Base-by-base conservation (phyloP, 805 yeast genomes). In the Tetrapisispora arboricola region DNA sequence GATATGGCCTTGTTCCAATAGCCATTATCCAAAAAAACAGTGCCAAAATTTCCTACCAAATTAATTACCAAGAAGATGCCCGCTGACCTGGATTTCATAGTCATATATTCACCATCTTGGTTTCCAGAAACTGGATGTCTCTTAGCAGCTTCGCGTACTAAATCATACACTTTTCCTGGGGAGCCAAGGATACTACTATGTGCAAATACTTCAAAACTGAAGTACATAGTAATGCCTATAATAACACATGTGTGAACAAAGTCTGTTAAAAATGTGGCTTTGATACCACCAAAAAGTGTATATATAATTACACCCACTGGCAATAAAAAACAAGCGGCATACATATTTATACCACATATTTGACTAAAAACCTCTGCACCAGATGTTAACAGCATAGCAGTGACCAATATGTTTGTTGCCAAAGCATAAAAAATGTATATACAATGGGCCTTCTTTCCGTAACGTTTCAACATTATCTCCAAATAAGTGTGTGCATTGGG, bases 401-500 rank as follows among this genome's bases (percentile, higher is more conserved):
- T 85, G 44, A 88, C 96, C 46, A 88, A 69, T 45, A 88, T 76
- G 58, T 88, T 88, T 27, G 95, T 85, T 6, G 88, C 88, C 41
- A 85, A 64, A 1, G 92, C 96, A 66, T 84, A 87, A 59, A 80
- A 79, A 58, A 84, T 67, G 59, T 68, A 83, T 6, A 79, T 76
- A 20, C 63, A 62, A 57, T 88, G 96, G 6, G 88, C 80, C 16
- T 63, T 51, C n/a, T 71, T 65, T 16, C 96, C 96, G 55, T 84
- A 88, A 46, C 97, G 71, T 0, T 77, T 80, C 50, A 73, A 77
- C 49, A 88, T 74, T 41, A 87, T 82, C 64, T 88, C 97, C 50
- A 86, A 68, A 61, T 83, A 88, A 1, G 96, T 86, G 64, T 88
- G 96, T 2, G 94, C 94, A 37, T 78, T 80, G 4, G 96, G 96